Evolutionary conservation across 805 yeast species (phyloP), one percentile per base, ranked within the genome.

Genomic region (Peterozyma toletana): DNA sequence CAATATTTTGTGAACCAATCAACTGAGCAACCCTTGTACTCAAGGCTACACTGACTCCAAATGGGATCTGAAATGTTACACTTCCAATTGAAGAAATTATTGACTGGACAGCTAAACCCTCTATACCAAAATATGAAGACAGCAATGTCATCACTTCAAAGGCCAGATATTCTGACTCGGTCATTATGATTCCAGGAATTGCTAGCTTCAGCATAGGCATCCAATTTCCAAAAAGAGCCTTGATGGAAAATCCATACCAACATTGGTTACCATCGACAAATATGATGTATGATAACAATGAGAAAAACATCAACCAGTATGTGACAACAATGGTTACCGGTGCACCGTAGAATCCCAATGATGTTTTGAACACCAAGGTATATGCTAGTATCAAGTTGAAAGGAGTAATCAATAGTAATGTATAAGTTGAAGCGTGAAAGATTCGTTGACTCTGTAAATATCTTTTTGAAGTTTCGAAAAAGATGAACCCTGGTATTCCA

Each of bases 371-470:
- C 1, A 84, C 87, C 39, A 84, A 61, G 9, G 77, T 43, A 62
- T 83, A 85, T 59, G 83, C 83, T 57, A 83, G 59, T 35, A 79
- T 52, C 0, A 82, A 80, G 54, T 84, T 83, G 45, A 84, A 58
- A 2, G 93, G 91, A 2, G 90, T 86, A 52, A 86, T 81, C 16
- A 83, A 59, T 27, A 77, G 62, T 30, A 85, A 63, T 17, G 83
- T 84, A 43, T 78, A 71, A 0, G 90, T 83, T 9, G 87, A 82
- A 1, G 91, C 91, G 57, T 83, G 88, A 64, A 83, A 85, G 10
- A 83, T 75, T 30, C 86, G 86, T 64, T 84, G 91, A 40, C 86
- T 78, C 60, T 84, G 91, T 47, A 85, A 66, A 53, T 71, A 85
- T 54, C 86, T 77, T 56, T 84, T 83, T 37, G 82, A 80, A 58